Evolutionary conservation across 305 asterid genomes (phyloP).

Genomic region (Fraxinus angustifolia): DNA sequence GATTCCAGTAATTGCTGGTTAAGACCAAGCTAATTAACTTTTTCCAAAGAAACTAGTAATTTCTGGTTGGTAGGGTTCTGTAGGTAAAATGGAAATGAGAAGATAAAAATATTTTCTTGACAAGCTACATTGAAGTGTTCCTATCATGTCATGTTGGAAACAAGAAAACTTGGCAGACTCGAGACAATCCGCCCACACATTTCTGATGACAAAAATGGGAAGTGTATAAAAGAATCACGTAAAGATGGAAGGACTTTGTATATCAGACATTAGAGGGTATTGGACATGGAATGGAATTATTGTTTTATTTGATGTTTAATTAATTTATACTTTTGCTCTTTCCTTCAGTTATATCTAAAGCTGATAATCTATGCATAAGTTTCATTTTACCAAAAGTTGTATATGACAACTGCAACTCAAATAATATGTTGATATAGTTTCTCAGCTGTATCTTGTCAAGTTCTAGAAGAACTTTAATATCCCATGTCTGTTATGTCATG

Average conservation of each 20-base stretch:
- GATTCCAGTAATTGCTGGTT: not conserved
- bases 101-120: not conserved
- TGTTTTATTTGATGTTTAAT: not conserved
- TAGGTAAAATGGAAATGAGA: not conserved
- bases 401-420: not conserved
- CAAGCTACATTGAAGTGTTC: not conserved
- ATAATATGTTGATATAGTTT: not conserved
- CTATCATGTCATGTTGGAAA: not conserved
- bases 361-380: not conserved
- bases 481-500: not conserved
- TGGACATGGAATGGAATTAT: not conserved
- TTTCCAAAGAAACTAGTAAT: not conserved
- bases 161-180: not conserved
- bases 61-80: not conserved
- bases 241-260: not conserved
- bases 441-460: not conserved
- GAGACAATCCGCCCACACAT: not conserved
- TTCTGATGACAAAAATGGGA: not conserved
- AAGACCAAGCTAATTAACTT: not conserved
- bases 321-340: not conserved
- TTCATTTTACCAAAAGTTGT: constrained; percentile 1
- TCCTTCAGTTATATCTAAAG: not conserved
- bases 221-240: not conserved
- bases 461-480: not conserved
- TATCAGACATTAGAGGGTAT: not conserved